phyloP scores from a whole-genome alignment of 1,139 yeast genomes.

The Pichia sp. region DNA sequence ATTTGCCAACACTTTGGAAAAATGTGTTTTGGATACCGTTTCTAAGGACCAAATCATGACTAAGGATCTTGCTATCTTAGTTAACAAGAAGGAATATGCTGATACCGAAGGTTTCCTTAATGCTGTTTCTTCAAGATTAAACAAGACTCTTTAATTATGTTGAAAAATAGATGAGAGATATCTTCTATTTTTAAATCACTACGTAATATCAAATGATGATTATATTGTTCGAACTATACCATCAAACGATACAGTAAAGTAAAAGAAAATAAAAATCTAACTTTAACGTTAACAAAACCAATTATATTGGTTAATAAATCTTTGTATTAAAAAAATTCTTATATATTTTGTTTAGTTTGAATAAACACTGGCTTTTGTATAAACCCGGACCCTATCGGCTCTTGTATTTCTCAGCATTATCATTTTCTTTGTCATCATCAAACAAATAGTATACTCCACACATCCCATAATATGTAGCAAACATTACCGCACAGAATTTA shows the following conservation, averaged over 20 bases:
- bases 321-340: too few species aligned
- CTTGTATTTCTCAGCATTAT: background rate
- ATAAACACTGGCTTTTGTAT: too few species aligned
- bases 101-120: slow-evolving; percentile 88
- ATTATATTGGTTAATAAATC: too few species aligned
- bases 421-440: slow-evolving; percentile 20
- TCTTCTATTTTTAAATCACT: too few species aligned
- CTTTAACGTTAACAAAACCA: too few species aligned
- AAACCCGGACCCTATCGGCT: too few species aligned
- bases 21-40: slow-evolving; percentile 82
- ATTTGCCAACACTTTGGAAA: slow-evolving; percentile 72
- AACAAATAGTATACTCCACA: slow-evolving; percentile 32
- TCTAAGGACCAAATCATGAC: slow-evolving; percentile 85
- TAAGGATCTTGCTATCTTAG: slow-evolving; percentile 86
- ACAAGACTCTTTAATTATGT: slow-evolving; percentile 8
- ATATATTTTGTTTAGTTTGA: too few species aligned
- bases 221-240: slow-evolving; percentile 9
- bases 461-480: slow-evolving; percentile 35
- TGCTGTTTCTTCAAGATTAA: slow-evolving; percentile 52
- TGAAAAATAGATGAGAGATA: too few species aligned
- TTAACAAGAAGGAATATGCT: slow-evolving; percentile 71
- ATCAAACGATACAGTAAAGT: background rate
- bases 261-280: too few species aligned
- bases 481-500: slow-evolving; percentile 33
- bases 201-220: slow-evolving; percentile 1